Percentiles rank a stretch among this genome's conserved stretches.
phyloP scores from a whole-genome alignment of 2,329 filamentous ascomycete species.

The Fusarium multiceps region DNA sequence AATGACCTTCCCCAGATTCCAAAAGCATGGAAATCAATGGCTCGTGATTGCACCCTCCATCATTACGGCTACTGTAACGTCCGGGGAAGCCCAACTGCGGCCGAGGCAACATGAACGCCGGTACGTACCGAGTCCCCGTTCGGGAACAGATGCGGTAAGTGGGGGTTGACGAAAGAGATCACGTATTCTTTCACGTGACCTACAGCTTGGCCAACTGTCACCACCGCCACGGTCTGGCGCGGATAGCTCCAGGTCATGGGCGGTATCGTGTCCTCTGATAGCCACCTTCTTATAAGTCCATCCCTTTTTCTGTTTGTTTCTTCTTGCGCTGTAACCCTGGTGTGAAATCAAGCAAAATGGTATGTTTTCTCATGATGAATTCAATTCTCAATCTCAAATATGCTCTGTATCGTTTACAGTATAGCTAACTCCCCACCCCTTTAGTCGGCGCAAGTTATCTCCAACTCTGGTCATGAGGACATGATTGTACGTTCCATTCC shows the following conservation, averaged over 20 bases:
- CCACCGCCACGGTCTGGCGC: constrained; percentile 40
- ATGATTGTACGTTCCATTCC: constrained; percentile 86
- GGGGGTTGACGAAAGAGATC: constrained; percentile 26
- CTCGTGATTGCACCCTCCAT: constrained; percentile 41
- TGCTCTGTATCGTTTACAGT: neutral
- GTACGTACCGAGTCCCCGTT: constrained; percentile 29
- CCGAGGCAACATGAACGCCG: constrained; percentile 29
- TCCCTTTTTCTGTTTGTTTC: constrained; percentile 21
- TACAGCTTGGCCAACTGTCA: constrained; percentile 44
- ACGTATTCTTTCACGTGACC: constrained; percentile 40
- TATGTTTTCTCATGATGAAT: constrained; percentile 21
- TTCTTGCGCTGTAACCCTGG: constrained; percentile 29
- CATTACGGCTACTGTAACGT: constrained; percentile 28
- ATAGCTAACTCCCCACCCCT: constrained; percentile 46
- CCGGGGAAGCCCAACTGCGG: constrained; percentile 41
- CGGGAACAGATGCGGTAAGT: constrained; percentile 40
- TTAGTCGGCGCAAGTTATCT: constrained; percentile 58
- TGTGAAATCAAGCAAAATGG: constrained; percentile 41
- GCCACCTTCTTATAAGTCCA: constrained; percentile 35
- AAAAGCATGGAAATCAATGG: constrained; percentile 28
- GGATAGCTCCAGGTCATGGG: constrained; percentile 44
- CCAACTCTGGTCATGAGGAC: constrained; percentile 81
- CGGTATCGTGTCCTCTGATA: constrained; percentile 48
- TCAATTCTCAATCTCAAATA: neutral
- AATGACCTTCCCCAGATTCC: constrained; percentile 21